phyloP scores from a whole-genome alignment of 2,329 filamentous ascomycete genomes.

The Graphium sp. region DNA sequence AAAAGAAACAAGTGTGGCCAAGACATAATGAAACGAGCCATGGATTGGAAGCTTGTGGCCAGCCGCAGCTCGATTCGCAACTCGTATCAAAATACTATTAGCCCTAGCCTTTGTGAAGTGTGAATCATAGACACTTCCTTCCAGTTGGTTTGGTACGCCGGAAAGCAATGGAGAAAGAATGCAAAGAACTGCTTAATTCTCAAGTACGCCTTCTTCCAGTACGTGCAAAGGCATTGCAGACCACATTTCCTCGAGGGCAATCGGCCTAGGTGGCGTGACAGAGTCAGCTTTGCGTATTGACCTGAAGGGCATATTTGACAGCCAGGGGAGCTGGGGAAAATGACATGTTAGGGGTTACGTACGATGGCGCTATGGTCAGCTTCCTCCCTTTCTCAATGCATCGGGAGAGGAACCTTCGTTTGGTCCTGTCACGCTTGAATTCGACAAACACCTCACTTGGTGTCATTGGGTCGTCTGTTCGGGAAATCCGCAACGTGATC shows the following conservation, averaged over 20 bases:
- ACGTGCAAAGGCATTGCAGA: too few species aligned
- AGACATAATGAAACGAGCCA: neutral
- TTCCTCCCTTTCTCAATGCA: constrained; percentile 23
- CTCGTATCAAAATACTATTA: neutral
- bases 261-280: too few species aligned
- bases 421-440: constrained; percentile 35
- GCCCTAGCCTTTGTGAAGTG: neutral
- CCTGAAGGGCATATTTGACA: neutral
- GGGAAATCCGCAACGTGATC: constrained; percentile 16
- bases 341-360: constrained; percentile 9
- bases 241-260: neutral
- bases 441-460: constrained; percentile 28
- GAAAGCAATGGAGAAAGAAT: neutral
- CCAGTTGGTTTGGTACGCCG: neutral
- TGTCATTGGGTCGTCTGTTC: too few species aligned
- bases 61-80: neutral
- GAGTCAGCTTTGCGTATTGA: too few species aligned
- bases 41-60: neutral
- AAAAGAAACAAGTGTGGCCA: neutral
- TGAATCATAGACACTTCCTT: neutral
- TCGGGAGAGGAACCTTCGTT: constrained; percentile 32
- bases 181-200: neutral
- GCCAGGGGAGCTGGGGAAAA: neutral
- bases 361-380: constrained; percentile 22
- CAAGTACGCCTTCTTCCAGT: neutral